Base-by-base conservation (phyloP, 2,329 filamentous ascomycete species). In the Alternaria rosae region DNA sequence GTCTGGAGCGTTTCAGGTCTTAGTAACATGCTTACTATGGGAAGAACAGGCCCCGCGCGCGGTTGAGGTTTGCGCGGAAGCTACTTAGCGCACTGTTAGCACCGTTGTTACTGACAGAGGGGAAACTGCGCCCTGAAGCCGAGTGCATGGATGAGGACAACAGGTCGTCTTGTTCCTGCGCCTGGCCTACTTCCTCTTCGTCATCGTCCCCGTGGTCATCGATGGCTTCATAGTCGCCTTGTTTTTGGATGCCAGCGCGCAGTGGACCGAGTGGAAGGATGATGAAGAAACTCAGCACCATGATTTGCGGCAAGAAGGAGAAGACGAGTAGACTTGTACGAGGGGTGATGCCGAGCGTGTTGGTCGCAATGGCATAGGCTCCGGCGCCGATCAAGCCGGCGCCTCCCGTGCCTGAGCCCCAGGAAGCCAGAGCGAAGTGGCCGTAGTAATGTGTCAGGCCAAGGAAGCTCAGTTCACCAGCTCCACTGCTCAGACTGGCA, bases 371-470 rank as follows among this genome's bases (percentile, higher is more conserved):
- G 8, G 96, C 92, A 80, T 98, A 99, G 13, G 94, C 85, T 0
- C 93, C 93, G 1, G 94, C 93, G 6, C 95, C 95, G 1, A 94
- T 85, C 59, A 99, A 79, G 0, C 94, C 94, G 1, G 94, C 94
- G 0, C 91, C 94, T 2, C 94, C 94, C 0, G 94, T 97, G 0
- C 94, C 94, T 66, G 91, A 94, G 0, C 93, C 92, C 95, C 95
- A 99, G 35, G 92, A 90, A 0, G 94, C 94, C 17, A 98, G 85
- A 70, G 92, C 93, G 79, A 92, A 90, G 9, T 88, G 89, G 0
- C 94, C 95, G 73, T 98, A 98, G 82, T 91, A 97, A 77, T 98
- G 94, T 13, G 94, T 97, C 73, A 99, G 81, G 1, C 93, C 91
- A 6, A 99, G 82, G 75, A 98, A 97, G 79, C 91, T 96, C 61